phyloP scores from a whole-genome alignment of 139 green algal species.

The Edaphochlamys debaryana region DNA sequence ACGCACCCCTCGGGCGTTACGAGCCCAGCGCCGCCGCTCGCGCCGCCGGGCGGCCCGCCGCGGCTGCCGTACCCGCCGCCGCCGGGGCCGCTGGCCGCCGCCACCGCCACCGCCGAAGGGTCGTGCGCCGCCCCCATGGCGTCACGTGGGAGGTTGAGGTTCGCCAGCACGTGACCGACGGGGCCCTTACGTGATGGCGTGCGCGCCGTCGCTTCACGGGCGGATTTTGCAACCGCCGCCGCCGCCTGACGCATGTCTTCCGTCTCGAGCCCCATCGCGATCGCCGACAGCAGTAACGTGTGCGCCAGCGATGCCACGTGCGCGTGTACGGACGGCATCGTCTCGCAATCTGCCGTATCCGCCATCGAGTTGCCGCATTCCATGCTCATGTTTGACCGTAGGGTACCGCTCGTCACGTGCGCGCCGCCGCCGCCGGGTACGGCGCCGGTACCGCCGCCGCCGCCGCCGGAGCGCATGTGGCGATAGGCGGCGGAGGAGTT shows the following conservation, averaged over 20 bases:
- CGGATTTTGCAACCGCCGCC: too few species aligned
- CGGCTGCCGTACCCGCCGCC: not conserved
- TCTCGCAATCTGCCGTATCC: not conserved
- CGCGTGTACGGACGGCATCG: not conserved
- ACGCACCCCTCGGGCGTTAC: slow-evolving; percentile 4
- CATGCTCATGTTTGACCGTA: not conserved
- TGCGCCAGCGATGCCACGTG: slow-evolving; percentile 25
- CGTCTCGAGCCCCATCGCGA: too few species aligned
- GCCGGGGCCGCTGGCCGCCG: not conserved
- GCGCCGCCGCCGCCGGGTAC: not conserved
- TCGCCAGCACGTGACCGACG: not conserved
- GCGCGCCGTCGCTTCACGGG: too few species aligned
- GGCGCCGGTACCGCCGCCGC: not conserved
- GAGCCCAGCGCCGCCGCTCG: not conserved
- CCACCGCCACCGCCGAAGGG: not conserved
- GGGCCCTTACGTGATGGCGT: too few species aligned
- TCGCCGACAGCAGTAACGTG: slow-evolving; percentile 19
- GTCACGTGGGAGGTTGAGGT: too few species aligned
- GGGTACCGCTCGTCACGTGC: too few species aligned
- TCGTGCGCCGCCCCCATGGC: too few species aligned
- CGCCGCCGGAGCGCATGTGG: not conserved
- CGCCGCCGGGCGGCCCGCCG: too few species aligned
- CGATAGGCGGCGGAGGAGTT: not conserved
- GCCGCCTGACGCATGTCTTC: too few species aligned
- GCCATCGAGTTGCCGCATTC: not conserved